Percentiles rank a stretch among this genome's conserved stretches.
phyloP scores from a whole-genome alignment of 2,329 filamentous ascomycete genomes.

The Xylaria arbuscula region DNA sequence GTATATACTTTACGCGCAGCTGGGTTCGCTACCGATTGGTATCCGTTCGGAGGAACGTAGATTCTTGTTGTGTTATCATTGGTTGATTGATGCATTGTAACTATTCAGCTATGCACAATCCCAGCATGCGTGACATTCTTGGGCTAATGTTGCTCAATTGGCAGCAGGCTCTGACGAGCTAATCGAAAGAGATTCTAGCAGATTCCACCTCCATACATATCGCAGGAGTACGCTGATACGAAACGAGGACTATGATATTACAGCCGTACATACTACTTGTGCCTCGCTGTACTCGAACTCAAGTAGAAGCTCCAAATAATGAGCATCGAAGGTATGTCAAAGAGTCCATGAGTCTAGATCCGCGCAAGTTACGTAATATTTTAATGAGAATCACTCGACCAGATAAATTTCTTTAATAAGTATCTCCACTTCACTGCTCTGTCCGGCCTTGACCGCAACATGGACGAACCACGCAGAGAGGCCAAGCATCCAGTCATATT shows the following conservation, averaged over 20 bases:
- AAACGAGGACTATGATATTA: not conserved
- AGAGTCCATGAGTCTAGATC: not conserved
- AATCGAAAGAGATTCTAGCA: no score
- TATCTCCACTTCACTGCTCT: slow-evolving; percentile 5
- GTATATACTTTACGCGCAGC: no score
- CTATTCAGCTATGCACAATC: not conserved
- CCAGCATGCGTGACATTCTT: not conserved
- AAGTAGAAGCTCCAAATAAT: no score
- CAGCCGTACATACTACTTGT: not conserved
- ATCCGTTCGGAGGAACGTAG: not conserved
- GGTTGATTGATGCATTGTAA: not conserved
- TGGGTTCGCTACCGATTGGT: no score
- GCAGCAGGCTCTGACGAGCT: no score
- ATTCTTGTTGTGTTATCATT: not conserved
- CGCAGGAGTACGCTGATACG: not conserved
- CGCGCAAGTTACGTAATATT: not conserved
- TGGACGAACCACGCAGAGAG: slow-evolving; percentile 29
- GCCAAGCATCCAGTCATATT: slow-evolving; percentile 32
- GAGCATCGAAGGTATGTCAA: not conserved
- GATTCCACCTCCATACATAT: not conserved
- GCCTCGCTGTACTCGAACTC: no score
- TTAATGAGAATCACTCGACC: not conserved
- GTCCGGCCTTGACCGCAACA: slow-evolving; percentile 20
- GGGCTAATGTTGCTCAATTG: not conserved
- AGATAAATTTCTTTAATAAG: slow-evolving; percentile 22